Base-by-base conservation (phyloP, 2,329 filamentous ascomycete species). In the Berkeleyomyces rouxiae region DNA sequence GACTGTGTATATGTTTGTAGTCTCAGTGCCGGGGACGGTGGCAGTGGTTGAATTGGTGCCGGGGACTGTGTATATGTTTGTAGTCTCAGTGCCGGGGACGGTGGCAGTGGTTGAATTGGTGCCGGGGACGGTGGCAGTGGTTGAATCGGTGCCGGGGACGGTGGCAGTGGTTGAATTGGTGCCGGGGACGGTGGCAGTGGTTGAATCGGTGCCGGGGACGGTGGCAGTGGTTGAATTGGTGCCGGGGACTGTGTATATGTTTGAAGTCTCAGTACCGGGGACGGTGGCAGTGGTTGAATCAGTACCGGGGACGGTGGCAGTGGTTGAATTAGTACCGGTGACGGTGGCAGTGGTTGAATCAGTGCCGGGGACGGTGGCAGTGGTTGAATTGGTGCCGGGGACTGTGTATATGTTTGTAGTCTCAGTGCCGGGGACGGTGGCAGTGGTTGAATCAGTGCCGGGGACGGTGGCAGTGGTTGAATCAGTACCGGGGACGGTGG, bases 81-180 rank as follows among this genome's bases (percentile, higher is more conserved):
- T 5, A 9, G 58, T 44, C 36, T 36, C 10, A 58, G 47, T 44
- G 13, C 11, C 59, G 46, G 62, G 51, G 13, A 61, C 36, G n/a
- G n/a, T n/a, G 55, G 51, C 33, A 11, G 37, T 58, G 16, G 53
- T 47, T 7, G 61, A 62, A n/a, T 31, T 16, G 39, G 61, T 10
- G 36, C 6, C 4, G 64, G 71, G 71, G 66, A 74, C 71, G 2
- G 75, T 77, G 9, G 72, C 72, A 46, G 75, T 70, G 46, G 71
- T 68, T 51, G 69, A 67, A 42, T 69, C 68, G 68, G 70, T 70
- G 1, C 65, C 70, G 9, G 74, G 73, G 68, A 74, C n/a, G n/a
- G n/a, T n/a, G 61, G 76, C 69, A 23, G 73, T 51, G 40, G 61
- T 59, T 13, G 55, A 61, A n/a, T 42, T 3, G 11, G 46, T n/a